Conservation (phyloP, 257 asterid genomes). For the Euphrasia confusa region DNA sequence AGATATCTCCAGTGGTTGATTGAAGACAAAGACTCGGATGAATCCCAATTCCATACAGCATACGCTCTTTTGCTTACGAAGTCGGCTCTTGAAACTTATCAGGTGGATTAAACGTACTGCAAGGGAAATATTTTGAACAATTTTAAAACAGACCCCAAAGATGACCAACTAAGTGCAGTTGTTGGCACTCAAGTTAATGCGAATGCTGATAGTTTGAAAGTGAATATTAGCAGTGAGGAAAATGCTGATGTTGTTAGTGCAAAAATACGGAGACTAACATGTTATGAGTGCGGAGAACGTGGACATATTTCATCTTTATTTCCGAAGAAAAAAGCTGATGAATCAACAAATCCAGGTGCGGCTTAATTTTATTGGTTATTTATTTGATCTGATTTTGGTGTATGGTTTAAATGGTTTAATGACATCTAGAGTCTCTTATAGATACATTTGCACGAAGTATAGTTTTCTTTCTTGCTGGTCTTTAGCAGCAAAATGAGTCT, state of each 20-base stretch:
- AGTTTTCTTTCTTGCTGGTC: background rate
- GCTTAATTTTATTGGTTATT: too few species aligned
- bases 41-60: constrained; percentile 68
- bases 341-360: constrained; percentile 28
- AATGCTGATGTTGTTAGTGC: constrained; percentile 32
- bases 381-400: too few species aligned
- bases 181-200: background rate
- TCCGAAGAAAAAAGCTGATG: constrained; percentile 52
- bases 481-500: background rate
- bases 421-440: too few species aligned
- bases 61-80: constrained; percentile 86
- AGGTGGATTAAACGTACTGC: too few species aligned
- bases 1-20: constrained; percentile 98
- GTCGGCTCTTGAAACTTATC: constrained; percentile 69
- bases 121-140: constrained; percentile 31
- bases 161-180: background rate
- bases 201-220: too few species aligned
- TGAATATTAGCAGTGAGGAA: background rate
- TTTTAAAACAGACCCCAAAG: constrained; percentile 20
- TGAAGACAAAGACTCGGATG: constrained; percentile 85
- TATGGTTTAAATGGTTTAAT: too few species aligned
- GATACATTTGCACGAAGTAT: background rate
- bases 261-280: constrained; percentile 78
- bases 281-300: constrained; percentile 78
- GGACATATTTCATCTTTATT: constrained; percentile 83